Percentiles rank a stretch among this genome's conserved stretches.
Evolutionary conservation across 352 stramenopile species (phyloP).

Genomic region (Phytophthora rubi): DNA sequence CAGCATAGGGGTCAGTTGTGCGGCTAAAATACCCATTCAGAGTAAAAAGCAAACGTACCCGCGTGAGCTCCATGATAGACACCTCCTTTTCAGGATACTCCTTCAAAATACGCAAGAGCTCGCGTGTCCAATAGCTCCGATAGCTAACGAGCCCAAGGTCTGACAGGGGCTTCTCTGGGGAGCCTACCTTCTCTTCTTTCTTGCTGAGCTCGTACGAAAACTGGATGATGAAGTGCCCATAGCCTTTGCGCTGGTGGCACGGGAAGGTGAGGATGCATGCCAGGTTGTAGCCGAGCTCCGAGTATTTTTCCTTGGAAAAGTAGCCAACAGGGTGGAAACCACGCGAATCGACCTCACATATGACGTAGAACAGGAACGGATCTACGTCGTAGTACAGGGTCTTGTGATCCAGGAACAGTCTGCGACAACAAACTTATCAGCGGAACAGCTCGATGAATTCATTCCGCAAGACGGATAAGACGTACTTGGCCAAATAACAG

Average conservation of each 20-base stretch:
- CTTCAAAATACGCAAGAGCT: slow-evolving; percentile 93
- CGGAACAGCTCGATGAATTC: neutral
- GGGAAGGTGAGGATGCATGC: slow-evolving; percentile 99
- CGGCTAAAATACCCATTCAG: no score
- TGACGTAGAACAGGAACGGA: slow-evolving; percentile 99
- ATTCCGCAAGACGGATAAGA: slow-evolving; percentile 6
- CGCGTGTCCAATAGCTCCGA: slow-evolving; percentile 98
- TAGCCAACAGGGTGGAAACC: slow-evolving; percentile 97
- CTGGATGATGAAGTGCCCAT: slow-evolving; percentile 99
- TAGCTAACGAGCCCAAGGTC: slow-evolving; percentile 99
- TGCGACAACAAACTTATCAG: slow-evolving; percentile 27
- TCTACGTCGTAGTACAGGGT: slow-evolving; percentile 99
- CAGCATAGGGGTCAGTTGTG: neutral
- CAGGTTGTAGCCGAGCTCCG: slow-evolving; percentile 98
- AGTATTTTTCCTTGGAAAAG: slow-evolving; percentile 99
- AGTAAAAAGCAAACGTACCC: slow-evolving; percentile 50
- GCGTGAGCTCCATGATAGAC: slow-evolving; percentile 97
- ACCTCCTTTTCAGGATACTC: slow-evolving; percentile 83
- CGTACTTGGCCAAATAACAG: slow-evolving; percentile 97
- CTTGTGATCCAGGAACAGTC: slow-evolving; percentile 99
- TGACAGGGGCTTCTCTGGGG: slow-evolving; percentile 98
- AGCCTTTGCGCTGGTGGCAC: slow-evolving; percentile 98
- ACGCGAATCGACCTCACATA: slow-evolving; percentile 94
- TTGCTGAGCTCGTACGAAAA: slow-evolving; percentile 99
- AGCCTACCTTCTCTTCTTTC: slow-evolving; percentile 97